Evolutionary conservation across 2,329 filamentous ascomycete species (phyloP).

Genomic region (Paecilomyces sp.): DNA sequence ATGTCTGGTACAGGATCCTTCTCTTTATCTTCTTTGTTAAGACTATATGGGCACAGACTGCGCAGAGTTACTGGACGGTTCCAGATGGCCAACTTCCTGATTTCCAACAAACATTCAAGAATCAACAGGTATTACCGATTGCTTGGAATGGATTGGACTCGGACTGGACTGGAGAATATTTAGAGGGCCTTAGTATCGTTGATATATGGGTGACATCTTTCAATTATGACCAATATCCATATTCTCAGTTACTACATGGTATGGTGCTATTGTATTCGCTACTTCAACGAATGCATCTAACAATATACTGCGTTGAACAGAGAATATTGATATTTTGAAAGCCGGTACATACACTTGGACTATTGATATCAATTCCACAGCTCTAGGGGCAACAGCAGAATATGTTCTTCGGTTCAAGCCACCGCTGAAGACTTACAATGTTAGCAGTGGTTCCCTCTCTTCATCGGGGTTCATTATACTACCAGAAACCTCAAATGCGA

Average conservation of each 20-base stretch:
- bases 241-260: conserved; percentile 1
- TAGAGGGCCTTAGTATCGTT: neutral
- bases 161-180: neutral
- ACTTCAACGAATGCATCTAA: neutral
- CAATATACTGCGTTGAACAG: neutral
- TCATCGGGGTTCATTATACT: neutral
- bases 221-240: conserved; percentile 2
- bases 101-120: conserved; percentile 1
- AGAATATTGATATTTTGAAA: neutral
- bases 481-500: neutral
- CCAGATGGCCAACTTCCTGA: conserved; percentile 1
- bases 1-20: neutral
- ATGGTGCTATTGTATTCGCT: neutral
- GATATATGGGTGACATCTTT: conserved; percentile 6
- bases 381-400: conserved; percentile 4
- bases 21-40: neutral
- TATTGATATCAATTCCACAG: conserved; percentile 1
- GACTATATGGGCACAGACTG: conserved; percentile 11
- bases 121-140: neutral
- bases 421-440: conserved; percentile 1
- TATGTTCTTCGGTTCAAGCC: conserved; percentile 3
- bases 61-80: conserved; percentile 6
- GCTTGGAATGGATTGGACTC: conserved; percentile 1
- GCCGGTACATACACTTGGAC: conserved; percentile 3
- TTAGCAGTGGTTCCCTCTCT: neutral